Base-by-base conservation (phyloP, 352 stramenopile genomes). In the Phytophthora parvispora region DNA sequence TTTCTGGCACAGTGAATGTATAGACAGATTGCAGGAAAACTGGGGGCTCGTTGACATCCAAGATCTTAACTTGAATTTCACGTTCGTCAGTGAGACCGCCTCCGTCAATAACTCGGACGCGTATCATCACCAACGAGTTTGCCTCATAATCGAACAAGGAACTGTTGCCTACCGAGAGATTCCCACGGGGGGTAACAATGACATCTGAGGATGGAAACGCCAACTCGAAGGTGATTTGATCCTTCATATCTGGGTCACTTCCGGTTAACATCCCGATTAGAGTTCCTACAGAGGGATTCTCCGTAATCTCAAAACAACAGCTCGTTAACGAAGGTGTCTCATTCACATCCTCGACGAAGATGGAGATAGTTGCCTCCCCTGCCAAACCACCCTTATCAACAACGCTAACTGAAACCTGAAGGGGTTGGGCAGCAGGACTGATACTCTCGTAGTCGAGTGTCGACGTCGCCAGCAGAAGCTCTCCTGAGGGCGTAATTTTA, bases 331-430 rank as follows among this genome's bases (percentile, higher is more conserved):
- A 16, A 6, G 83, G 83, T 13, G 64, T 10, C 28, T 91, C 83
- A 45, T 89, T 91, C 1, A 80, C 79, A 43, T 91, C 57, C 13
- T 89, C 77, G n/a, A 91, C 56, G 53, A 79, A 76, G 3, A 89
- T 57, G 1, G 45, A 73, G 27, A 91, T 7, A 1, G 32, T 53
- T 0, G 72, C 68, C 25, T 91, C 81, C 29, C 67, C 72, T 25
- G 72, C 74, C 15, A 87, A 61, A 6, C 81, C 77, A 13, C 54
- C 45, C 36, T 49, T 77, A 28, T 91, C 83, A 0, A 75, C 75
- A 7, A 81, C 72, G 27, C 60, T 74, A 24, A 89, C 58, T 27
- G 42, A 24, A 22, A 81, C n/a, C 6, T 72, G 60, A 25, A 78
- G 42, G 0, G 72, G 69, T 25, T 81, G 73, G 1, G 68, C 57